These are phyloP conservation scores for Colletotrichum siamense DNA, from an alignment of 2,329 filamentous ascomycete species.

Conservation along the genomic window DNA sequence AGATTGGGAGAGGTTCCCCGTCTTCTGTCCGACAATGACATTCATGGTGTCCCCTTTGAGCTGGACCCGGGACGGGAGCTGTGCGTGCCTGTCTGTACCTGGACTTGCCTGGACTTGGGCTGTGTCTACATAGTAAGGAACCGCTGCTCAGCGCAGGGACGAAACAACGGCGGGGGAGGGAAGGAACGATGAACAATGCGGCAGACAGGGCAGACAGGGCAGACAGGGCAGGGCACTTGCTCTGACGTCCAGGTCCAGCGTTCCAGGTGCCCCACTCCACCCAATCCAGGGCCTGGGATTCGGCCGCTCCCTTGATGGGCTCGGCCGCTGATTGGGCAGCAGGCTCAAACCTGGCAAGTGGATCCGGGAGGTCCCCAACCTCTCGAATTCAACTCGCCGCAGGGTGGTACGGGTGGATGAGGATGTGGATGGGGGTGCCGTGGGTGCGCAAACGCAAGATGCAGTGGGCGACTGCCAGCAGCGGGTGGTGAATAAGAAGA, in stretches of 20 bases:
- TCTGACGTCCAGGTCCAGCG: not conserved
- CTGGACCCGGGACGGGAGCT: not conserved
- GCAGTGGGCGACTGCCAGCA: not conserved
- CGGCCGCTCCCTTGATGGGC: not conserved
- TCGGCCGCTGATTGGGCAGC: slow-evolving; percentile 1
- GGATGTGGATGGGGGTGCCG: not conserved
- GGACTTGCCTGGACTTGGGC: not conserved
- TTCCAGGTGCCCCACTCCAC: not conserved
- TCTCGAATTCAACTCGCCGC: slow-evolving; percentile 34
- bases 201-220: not conserved
- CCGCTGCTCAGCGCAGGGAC: not conserved
- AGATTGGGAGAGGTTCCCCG: not conserved
- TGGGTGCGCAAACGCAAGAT: slow-evolving; percentile 5
- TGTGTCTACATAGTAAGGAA: not conserved
- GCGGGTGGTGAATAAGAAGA: not conserved
- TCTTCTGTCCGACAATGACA: not conserved
- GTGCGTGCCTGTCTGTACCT: not conserved
- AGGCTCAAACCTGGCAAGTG: slow-evolving; percentile 17
- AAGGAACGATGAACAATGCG: not conserved
- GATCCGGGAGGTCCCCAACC: slow-evolving; percentile 32
- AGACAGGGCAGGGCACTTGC: not conserved
- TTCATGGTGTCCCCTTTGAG: not conserved
- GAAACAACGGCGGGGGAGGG: not conserved
- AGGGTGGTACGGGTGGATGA: slow-evolving; percentile 5
- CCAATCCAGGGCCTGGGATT: slow-evolving; percentile 9